Base-by-base conservation (phyloP, 2,329 filamentous ascomycete genomes). In the Pezicula neosporulosa region DNA sequence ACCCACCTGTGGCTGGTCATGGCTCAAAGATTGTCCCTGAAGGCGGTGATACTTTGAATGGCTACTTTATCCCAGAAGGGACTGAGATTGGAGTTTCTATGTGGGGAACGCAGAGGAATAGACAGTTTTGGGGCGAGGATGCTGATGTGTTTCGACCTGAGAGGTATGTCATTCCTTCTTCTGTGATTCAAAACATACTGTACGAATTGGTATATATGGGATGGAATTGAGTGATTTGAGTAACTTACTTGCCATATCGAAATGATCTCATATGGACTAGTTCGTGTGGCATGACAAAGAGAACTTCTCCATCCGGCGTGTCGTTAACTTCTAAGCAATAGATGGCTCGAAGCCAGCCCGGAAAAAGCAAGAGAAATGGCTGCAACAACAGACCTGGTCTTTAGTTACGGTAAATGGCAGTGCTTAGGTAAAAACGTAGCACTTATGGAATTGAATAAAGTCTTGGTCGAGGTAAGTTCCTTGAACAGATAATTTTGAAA, bases 381-480 rank as follows among this genome's bases (percentile, higher is more conserved):
- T 21, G 60, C 62, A 33, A 70, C 68, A 2, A 63, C 70, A 42
- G 73, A 76, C 42, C 60, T 73, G 13, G 64, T 72, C 1, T 77
- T 77, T 58, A 70, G 69, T 15, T 63, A 69, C 8, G 74, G 75
- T 0, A 68, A 68, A 33, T 73, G 66, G 52, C 61, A 67, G 57
- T 77, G 75, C 54, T 59, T 77, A 12, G 75, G 75, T 10, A 72
- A 68, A 57, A 62, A 69, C 0, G 72, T 78, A 49, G 75, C 75
- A 2, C 56, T 72, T 48, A 75, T 77, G 67, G 75, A 77, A 60
- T 56, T 77, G 43, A 68, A 75, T 55, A 78, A 78, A 54, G 66
- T 69, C 4, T 60, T 76, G 36, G 69, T 74, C 12, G 73, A 76
- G 70, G 74, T 76, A 62, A 49, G 66, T 21, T n/a, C n/a, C n/a